Base-by-base conservation (phyloP, 345 rosid genomes). In the Corchorus olitorius region DNA sequence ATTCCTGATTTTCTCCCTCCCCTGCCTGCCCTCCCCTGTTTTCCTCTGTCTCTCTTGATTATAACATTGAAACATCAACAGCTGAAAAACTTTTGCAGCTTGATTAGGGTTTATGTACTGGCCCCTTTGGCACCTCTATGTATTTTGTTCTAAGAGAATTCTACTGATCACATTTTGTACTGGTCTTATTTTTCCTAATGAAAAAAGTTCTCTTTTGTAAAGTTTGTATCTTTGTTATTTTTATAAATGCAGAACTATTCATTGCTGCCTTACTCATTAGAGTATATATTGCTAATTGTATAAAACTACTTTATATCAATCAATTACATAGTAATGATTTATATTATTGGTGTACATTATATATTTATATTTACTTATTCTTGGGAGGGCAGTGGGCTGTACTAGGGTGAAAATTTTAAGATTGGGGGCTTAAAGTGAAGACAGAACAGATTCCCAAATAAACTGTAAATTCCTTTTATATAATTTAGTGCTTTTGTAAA, bases 171-270 rank as follows among this genome's bases (percentile, higher is more conserved):
- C 15, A 20, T 64, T 43, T 43, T 79, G 72, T 75, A 63, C 45
- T 52, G 52, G 65, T 70, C 62, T 58, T 63, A 62, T 55, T 37
- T 27, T 45, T 45, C 58, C 53, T n/a, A 79, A 62, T 79, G 27
- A 35, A 43, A 68, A 58, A 11, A 35, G n/a, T 20, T 65, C 19
- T 69, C 62, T 27, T 53, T 48, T 59, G 4, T 50, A 55, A 34
- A 39, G 4, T 73, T 54, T 49, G 43, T 35, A 15, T 16, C 34
- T 67, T 60, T 73, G 65, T 73, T 58, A 65, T 46, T 41, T 49
- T 59, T 12, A 34, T 19, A 49, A n/a, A 68, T 8, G 52, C 10
- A 49, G 2, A 68, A 68, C 4, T 2, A 13, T 34, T 39, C n/a
- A 41, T 41, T 27, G 34, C 65, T 60, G 15, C 39, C 10, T 1